Evolutionary conservation across 208 protist genomes (phyloP), one percentile per base, ranked within the genome.

Genomic region (Acanthamoeba divionensis): DNA sequence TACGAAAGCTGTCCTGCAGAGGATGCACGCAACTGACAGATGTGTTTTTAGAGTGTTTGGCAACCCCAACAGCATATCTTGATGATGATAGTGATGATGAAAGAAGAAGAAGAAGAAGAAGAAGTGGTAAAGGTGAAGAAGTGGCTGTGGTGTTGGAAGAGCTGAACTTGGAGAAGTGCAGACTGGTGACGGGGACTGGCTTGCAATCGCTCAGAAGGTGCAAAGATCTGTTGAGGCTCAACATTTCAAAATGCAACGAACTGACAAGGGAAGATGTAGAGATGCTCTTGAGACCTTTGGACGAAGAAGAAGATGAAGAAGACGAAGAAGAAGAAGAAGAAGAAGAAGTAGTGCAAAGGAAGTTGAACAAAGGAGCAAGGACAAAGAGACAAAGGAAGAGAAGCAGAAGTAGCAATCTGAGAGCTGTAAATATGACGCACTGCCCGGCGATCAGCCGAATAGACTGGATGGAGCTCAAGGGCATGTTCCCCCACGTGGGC

Each of bases 141-240:
- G 52, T 85, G 21, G 50, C 50, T 33, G n/a, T n/a, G n/a, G n/a
- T n/a, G n/a, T 21, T 85, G 50, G 75, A 85, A 21, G 75, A 85
- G 75, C 15, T 85, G 50, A 44, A 45, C 9, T 21, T 85, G 75
- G 75, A 85, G 50, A 54, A 38, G 52, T 85, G 75, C 75, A 24
- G 65, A 54, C 75, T 3, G 2, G 18, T 85, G 29, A 60, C 75
- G 13, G 75, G 65, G 33, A 31, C n/a, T 2, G 75, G 75, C 18
- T 36, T 85, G 48, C 50, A 44, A 31, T 54, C 60, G 52, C 75
- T 85, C 50, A 60, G 50, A 54, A 4, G 33, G 1, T 85, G 75
- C 75, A 24, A 0, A 29, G 44, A 44, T 8, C 50, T 85, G 75
- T 31, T 48, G 12, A 31, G 29, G n/a, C 75, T 85, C 75, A 54